Evolutionary conservation across 805 yeast species (phyloP).

Genomic region (Blastobotrys chiropterorum): DNA sequence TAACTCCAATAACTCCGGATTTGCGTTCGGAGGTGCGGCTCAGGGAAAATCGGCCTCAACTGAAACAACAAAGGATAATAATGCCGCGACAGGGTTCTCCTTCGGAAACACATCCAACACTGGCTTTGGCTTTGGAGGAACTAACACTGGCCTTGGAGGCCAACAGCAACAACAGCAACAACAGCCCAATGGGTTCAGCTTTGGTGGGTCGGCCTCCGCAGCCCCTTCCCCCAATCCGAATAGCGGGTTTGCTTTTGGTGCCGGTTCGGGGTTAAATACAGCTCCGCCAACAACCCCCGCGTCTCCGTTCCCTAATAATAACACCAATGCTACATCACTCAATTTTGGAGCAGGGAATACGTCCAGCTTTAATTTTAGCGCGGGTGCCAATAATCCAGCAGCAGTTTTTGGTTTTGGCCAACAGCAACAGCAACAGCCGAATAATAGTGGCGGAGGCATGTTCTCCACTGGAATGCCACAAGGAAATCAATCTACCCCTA

Average conservation of each 20-base stretch:
- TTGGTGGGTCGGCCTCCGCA: background rate
- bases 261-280: background rate
- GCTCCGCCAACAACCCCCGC: background rate
- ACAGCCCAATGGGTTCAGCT: background rate
- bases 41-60: background rate
- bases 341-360: constrained; percentile 1
- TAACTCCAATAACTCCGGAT: background rate
- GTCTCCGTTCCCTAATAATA: background rate
- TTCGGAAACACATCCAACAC: background rate
- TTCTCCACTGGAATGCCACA: background rate
- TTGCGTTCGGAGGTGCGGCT: background rate
- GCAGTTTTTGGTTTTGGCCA: background rate
- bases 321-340: constrained; percentile 2
- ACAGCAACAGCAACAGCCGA: background rate
- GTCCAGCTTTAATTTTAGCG: background rate
- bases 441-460: background rate
- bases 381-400: constrained; percentile 1
- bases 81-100: background rate
- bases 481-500: background rate
- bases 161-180: too few species aligned
- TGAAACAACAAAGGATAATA: background rate
- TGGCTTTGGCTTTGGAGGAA: background rate
- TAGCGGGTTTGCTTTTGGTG: constrained; percentile 2
- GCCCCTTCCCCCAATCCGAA: background rate
- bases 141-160: background rate